Evolutionary conservation across 2,329 filamentous ascomycete species (phyloP), one percentile per base, ranked within the genome.

Genomic region (Exophiala mesophila): DNA sequence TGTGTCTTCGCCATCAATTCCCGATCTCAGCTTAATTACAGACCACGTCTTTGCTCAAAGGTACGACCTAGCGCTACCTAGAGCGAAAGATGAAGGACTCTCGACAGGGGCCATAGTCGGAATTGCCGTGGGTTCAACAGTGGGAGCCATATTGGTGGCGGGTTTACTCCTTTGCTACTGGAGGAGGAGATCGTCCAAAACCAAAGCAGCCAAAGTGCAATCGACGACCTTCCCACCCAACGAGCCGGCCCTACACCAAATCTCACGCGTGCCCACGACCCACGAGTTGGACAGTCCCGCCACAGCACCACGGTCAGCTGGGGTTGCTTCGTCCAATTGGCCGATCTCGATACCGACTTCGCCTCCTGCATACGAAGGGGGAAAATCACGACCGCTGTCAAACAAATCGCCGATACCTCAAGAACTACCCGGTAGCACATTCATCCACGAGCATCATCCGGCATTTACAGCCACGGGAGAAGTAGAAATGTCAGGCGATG

Each of bases 371-470:
- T 56, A 55, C 32, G 51, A 54, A 15, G 40, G 34, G 19, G 20
- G 31, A 9, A 44, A 30, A 12, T 26, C 16, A 19, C 26, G 24
- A 15, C 32, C 37, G 4, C 20, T 20, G 8, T 19, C 36, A n/a
- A 35, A 31, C 13, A 49, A 31, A 23, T 38, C 36, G 4, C 30
- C 20, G 19, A 21, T 36, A 8, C 45, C 49, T 1, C 48, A 54
- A 30, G 55, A 57, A 36, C 38, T 57, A 30, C 53, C 53, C 8
- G 55, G 55, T 28, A 57, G 55, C 44, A 56, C 48, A 4, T 57
- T 39, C 36, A 56, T 57, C 5, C 45, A 56, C 36, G 51, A 57
- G 35, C 53, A 56, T 39, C 55, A 57, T 36, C 55, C 55, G 9
- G 55, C 48, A 23, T 55, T 44, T 34, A 35, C 44, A 16, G 16